These are phyloP conservation scores for Podosphaera leucotricha DNA, from an alignment of 2,329 filamentous ascomycete genomes.

Conservation along the genomic window DNA sequence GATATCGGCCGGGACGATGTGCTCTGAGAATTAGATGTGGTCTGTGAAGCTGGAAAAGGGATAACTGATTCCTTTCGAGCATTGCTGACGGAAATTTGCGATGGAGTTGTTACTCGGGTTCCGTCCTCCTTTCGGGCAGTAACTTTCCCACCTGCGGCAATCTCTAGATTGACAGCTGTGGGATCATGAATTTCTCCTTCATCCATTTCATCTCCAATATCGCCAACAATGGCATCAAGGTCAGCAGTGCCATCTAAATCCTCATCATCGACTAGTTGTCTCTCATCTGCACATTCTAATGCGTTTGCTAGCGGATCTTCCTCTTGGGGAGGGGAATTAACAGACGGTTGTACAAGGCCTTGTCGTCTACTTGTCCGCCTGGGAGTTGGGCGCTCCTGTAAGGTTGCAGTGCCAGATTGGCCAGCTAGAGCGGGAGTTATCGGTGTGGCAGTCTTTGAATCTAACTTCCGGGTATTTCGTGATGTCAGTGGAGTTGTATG, in stretches of 20 bases:
- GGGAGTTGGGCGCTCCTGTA: slow-evolving; percentile 32
- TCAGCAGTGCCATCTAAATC: slow-evolving; percentile 41
- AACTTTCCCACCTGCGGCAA: slow-evolving; percentile 66
- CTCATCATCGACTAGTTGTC: slow-evolving; percentile 52
- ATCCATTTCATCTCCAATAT: slow-evolving; percentile 64
- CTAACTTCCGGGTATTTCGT: slow-evolving; percentile 15
- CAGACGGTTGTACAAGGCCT: slow-evolving; percentile 26
- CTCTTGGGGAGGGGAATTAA: slow-evolving; percentile 28
- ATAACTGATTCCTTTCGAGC: slow-evolving; percentile 19
- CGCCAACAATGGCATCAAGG: slow-evolving; percentile 72
- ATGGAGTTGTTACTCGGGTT: slow-evolving; percentile 62
- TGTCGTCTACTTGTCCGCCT: slow-evolving; percentile 41
- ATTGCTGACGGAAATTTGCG: slow-evolving; percentile 29
- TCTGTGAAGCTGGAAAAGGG: slow-evolving; percentile 17
- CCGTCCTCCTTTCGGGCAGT: slow-evolving; percentile 85
- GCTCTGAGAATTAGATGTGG: slow-evolving; percentile 19
- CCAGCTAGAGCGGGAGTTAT: slow-evolving; percentile 22
- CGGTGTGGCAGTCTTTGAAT: slow-evolving; percentile 22
- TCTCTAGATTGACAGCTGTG: slow-evolving; percentile 75
- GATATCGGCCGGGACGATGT: slow-evolving; percentile 43
- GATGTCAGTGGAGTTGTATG: slow-evolving; percentile 18
- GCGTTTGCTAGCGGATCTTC: slow-evolving; percentile 42
- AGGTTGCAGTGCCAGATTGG: slow-evolving; percentile 19
- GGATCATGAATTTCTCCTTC: slow-evolving; percentile 55
- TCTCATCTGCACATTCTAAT: slow-evolving; percentile 83